Evolutionary conservation across 176 grass and related monocot species (phyloP), one percentile per base, ranked within the genome.

Genomic region (Leersia perrieri): DNA sequence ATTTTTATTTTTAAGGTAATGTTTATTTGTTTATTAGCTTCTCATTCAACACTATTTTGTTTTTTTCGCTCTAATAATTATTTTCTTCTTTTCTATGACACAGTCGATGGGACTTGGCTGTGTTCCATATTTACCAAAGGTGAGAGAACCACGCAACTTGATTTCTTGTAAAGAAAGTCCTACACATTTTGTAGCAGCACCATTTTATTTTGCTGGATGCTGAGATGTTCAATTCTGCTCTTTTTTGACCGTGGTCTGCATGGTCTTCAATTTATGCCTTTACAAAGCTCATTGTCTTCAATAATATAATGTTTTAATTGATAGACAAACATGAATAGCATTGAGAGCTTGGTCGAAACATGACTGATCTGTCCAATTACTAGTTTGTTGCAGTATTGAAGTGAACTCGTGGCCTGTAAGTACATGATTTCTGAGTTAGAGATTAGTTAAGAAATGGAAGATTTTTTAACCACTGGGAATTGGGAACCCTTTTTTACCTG

Each of bases 41-140:
- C 28, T 85, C 12, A 28, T 29, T 68, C 23, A 58, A 27, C 64
- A 61, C 60, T 47, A 36, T 87, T 60, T 70, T 77, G 4, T 89
- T 78, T 16, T 79, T 34, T 74, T 49, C 66, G 66, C 42, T 45
- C 9, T 74, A 55, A 73, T 49, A 72, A 49, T 84, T 74, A 58
- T 82, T 65, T 58, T 41, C 49, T 72, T 82, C 85, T 80, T 84
- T 30, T 88, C 74, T 84, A 33, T 74, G 74, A 51, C 71, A 83
- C 75, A 98, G 96, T 93, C 96, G 25, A 98, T 98, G 92, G 96
- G 88, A 67, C 96, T 98, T 86, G 90, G 96, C 86, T 98, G 96
- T 73, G 92, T 98, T 83, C 96, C 90, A 3, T 98, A 98, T 70
- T 84, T 98, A 83, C 96, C 96, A 29, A 95, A 98, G 96, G 96